Percentiles rank a stretch among this genome's conserved stretches.
phyloP scores from a whole-genome alignment of 2,329 filamentous ascomycete genomes.

The Calonectria honghensis region DNA sequence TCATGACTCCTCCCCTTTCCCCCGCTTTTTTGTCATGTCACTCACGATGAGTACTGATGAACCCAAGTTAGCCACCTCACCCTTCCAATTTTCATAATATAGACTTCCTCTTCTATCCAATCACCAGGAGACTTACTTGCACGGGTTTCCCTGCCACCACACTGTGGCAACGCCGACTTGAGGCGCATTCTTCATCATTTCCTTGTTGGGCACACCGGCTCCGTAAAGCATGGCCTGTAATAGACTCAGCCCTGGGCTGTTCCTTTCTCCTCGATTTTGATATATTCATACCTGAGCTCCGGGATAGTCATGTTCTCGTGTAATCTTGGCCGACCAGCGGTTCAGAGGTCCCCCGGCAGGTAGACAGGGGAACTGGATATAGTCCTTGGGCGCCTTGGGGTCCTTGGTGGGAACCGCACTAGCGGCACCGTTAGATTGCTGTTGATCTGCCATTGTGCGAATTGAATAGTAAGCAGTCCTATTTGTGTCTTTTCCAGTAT shows the following conservation, averaged over 20 bases:
- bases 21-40: constrained; percentile 46
- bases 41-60: constrained; percentile 64
- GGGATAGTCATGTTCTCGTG: constrained; percentile 90
- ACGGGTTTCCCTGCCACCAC: constrained; percentile 99
- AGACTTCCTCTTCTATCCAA: neutral
- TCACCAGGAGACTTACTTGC: constrained; percentile 80
- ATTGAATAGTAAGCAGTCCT: neutral
- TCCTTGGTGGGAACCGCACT: constrained; percentile 54
- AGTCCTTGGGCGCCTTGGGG: constrained; percentile 70
- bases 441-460: constrained; percentile 54
- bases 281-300: constrained; percentile 82
- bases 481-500: neutral
- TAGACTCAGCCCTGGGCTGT: neutral
- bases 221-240: constrained; percentile 93
- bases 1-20: constrained; percentile 15
- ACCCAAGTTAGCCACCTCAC: constrained; percentile 37
- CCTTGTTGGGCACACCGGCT: constrained; percentile 87
- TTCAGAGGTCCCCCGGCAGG: constrained; percentile 79
- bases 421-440: constrained; percentile 42
- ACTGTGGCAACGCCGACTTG: constrained; percentile 94
- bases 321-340: constrained; percentile 89
- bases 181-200: constrained; percentile 91
- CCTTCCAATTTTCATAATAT: neutral
- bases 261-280: neutral
- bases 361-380: constrained; percentile 71